A percentile compares a stretch with the other conserved stretches of the same genome.
Evolutionary conservation across 1,139 yeast genomes (phyloP).

Genomic region (Suhomyces coccinellae): DNA sequence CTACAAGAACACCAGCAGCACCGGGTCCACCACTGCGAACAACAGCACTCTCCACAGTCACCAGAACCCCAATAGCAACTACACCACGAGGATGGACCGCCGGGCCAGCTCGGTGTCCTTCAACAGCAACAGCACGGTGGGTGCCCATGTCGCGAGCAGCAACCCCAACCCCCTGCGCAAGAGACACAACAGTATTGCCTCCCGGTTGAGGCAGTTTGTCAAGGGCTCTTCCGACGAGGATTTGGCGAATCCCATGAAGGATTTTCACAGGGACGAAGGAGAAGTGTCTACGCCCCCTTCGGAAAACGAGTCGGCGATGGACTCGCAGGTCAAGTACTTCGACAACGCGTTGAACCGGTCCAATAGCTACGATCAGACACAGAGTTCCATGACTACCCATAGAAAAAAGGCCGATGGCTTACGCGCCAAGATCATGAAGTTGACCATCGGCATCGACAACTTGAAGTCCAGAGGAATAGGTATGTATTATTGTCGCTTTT

Average conservation of each 20-base stretch:
- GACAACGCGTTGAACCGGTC: slow-evolving; percentile 19
- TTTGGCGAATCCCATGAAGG: slow-evolving; percentile 2
- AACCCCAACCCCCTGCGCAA: background rate
- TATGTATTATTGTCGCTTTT: slow-evolving; percentile 31
- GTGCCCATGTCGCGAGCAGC: no score
- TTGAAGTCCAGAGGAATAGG: slow-evolving; percentile 23
- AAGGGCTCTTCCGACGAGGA: slow-evolving; percentile 14
- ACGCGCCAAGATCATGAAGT: slow-evolving; percentile 19
- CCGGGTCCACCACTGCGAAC: background rate
- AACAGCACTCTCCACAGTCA: background rate
- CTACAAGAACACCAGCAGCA: background rate
- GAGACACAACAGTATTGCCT: slow-evolving; percentile 9
- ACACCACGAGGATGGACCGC: slow-evolving; percentile 4
- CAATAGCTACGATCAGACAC: slow-evolving; percentile 41
- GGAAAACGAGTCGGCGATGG: slow-evolving; percentile 2
- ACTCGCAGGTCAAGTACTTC: slow-evolving; percentile 1
- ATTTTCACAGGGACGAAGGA: slow-evolving; percentile 2
- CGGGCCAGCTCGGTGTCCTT: background rate
- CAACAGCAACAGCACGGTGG: background rate
- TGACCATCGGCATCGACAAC: slow-evolving; percentile 9
- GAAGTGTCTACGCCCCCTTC: slow-evolving; percentile 9
- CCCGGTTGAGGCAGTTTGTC: slow-evolving; percentile 14
- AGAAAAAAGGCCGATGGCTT: slow-evolving; percentile 20
- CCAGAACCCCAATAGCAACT: background rate
- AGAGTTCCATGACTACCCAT: slow-evolving; percentile 33